Conservation (phyloP, 176 grass and related monocot genomes). For the Eragrostis nindensis region DNA sequence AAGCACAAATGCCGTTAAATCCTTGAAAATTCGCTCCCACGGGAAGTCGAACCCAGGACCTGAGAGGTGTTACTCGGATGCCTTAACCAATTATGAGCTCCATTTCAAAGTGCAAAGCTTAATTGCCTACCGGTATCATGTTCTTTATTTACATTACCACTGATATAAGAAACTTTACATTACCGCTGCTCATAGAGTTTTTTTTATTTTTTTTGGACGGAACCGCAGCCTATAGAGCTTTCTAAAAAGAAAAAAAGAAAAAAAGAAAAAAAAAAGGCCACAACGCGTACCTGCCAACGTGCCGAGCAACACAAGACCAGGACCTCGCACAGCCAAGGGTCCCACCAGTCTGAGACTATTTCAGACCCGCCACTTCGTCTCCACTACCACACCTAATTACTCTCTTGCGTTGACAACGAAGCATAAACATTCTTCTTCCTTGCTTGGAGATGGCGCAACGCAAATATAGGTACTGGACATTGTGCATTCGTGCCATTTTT, state of each 20-base stretch:
- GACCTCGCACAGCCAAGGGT: neutral
- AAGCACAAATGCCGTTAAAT: no score
- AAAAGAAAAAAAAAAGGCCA: neutral
- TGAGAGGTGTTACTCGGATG: no score
- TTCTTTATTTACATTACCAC: neutral
- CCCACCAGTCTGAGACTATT: slow-evolving; percentile 6
- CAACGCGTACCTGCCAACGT: slow-evolving; percentile 9
- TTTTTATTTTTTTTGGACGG: no score
- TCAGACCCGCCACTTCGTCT: slow-evolving; percentile 34
- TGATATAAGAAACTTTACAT: no score
- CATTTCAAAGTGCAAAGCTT: no score
- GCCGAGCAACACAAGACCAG: slow-evolving; percentile 30
- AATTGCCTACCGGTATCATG: no score
- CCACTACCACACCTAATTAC: slow-evolving; percentile 32
- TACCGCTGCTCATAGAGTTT: neutral
- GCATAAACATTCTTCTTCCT: neutral
- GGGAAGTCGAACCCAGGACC: no score
- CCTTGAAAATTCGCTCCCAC: no score
- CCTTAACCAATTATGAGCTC: no score
- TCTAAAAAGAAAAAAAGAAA: no score
- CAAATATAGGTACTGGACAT: neutral
- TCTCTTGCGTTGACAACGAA: neutral
- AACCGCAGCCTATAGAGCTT: no score
- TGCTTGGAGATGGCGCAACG: neutral
- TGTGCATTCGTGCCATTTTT: neutral